Evolutionary conservation across 2,329 filamentous ascomycete genomes (phyloP), one percentile per base, ranked within the genome.

Genomic region (Metarhizium humberi): DNA sequence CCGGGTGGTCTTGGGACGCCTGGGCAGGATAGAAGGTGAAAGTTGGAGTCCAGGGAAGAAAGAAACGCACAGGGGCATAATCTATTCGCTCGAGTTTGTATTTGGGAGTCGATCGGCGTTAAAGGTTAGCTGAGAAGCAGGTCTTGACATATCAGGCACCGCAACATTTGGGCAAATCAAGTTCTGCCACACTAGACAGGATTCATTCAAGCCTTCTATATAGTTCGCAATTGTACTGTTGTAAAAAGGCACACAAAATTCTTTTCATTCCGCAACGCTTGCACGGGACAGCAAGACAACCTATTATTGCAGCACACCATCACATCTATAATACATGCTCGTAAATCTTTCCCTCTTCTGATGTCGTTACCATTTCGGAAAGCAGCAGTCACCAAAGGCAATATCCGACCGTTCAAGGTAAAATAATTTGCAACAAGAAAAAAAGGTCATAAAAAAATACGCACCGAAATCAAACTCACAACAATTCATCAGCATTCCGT

Each of bases 1-100:
- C 50, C 50, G 13, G 48, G 20, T 16, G 45, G 66, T 14, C 69
- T 69, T 25, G 68, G 69, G 29, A 63, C 66, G 29, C 71, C 70
- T 25, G 74, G 73, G 40, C 71, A 69, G 36, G 72, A 73, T 42
- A 69, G 69, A 64, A 67, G 71, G 61, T 76, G 64, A 66, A 34
- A 18, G 29, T 8, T 11, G 36, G 30, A 16, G 46, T 20, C 20
- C 52, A 54, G 14, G 46, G 34, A 40, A 38, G 43, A 36, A 34
- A n/a, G 20, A 40, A 48, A 47, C 20, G 48, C 47, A 48, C 25
- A 11, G 53, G 11, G 18, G 14, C 30, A 50, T 53, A 48, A 55
- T 36, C 51, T 36, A 52, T 50, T 63, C 58, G n/a, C 52, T 58
- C 47, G 53, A 61, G 57, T 55, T 55, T 62, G 60, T 60, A 66